Percentiles rank a stretch among this genome's conserved stretches.
Conservation (phyloP, 2,329 filamentous ascomycete genomes). For the Plenodomus biglobosus region DNA sequence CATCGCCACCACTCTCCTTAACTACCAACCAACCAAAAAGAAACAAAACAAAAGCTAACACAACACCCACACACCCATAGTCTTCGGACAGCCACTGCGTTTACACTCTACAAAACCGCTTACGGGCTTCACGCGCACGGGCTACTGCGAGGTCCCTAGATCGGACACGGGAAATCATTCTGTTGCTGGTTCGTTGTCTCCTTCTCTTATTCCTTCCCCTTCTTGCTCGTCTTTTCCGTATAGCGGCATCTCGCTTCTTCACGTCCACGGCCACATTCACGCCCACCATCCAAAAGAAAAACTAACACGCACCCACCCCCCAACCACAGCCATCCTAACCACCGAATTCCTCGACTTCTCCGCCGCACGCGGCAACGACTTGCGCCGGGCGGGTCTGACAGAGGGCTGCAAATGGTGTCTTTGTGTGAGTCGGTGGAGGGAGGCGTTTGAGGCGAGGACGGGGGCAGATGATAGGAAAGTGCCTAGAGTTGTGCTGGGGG, state of each 20-base stretch:
- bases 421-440: constrained; percentile 61
- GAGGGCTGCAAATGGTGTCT: constrained; percentile 66
- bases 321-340: constrained; percentile 48
- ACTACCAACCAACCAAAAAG: too few species aligned
- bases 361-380: constrained; percentile 60
- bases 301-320: too few species aligned
- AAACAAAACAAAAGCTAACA: too few species aligned
- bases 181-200: constrained; percentile 49
- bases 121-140: constrained; percentile 63
- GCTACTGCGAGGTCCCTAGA: constrained; percentile 60
- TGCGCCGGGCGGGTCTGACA: constrained; percentile 57
- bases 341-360: constrained; percentile 65
- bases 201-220: neutral
- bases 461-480: constrained; percentile 51
- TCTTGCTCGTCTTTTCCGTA: constrained; percentile 13
- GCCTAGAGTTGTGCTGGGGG: constrained; percentile 53
- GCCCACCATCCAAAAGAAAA: too few species aligned
- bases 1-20: too few species aligned
- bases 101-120: constrained; percentile 60
- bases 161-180: constrained; percentile 62
- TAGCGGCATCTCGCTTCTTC: too few species aligned
- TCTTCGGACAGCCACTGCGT: constrained; percentile 60
- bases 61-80: constrained; percentile 32
- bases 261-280: too few species aligned
- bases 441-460: constrained; percentile 59